Evolutionary conservation across 176 grass and related monocot species (phyloP), one percentile per base, ranked within the genome.

Genomic region (Lolium multiflorum): DNA sequence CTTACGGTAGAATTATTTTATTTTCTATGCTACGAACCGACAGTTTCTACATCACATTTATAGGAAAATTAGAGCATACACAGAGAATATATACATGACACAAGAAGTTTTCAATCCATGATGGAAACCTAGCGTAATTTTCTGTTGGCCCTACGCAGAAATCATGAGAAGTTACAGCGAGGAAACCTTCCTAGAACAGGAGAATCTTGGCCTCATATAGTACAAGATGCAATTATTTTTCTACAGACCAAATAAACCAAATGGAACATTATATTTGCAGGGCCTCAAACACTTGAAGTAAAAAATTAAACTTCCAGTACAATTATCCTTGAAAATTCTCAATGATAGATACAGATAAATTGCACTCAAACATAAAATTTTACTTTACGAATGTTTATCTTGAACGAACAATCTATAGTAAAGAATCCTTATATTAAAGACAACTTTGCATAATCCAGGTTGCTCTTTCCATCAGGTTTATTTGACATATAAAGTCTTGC

Each of bases 371-470:
- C 20, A 69, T 20, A 10, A 35, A 51, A 67, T n/a, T 50, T 20
- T 26, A 11, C 3, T 12, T 20, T 14, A 24, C 0, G n/a, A 61
- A 10, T 14, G 3, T 43, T 24, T 20, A 9, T 61, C 59, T 47
- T 6, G 21, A 47, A 18, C 2, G 0, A 0, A 31, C n/a, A 55
- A n/a, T 4, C 1, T 14, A 62, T 1, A 68, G 4, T 21, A 20
- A 1, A 18, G 11, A 28, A 13, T 20, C 52, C 74, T 69, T 68
- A 58, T 39, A 20, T 20, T 22, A 71, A 44, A 12, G 20, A 7
- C 3, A 86, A 13, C 58, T 65, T 87, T 1, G 79, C 86, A 87
- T 67, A 71, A 65, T 87, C 79, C 16, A 87, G 73, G 1, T 79
- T 61, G 26, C 47, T 82, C 79, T 87, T 81, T 43, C 70, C 79